Conservation (phyloP, 768 basidiomycete genomes). For the Amanita jacksonii region DNA sequence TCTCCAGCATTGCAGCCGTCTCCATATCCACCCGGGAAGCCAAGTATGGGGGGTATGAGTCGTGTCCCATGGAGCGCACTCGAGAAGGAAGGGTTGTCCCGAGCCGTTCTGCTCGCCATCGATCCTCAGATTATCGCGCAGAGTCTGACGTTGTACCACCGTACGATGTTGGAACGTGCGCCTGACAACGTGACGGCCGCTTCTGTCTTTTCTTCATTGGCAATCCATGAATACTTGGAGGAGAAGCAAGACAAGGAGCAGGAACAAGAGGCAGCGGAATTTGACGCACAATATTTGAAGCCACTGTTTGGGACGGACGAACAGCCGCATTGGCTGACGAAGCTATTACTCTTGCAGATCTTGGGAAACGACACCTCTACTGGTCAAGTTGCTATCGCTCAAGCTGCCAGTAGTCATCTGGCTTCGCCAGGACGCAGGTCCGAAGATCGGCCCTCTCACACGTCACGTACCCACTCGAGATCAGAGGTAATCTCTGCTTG, state of each 20-base stretch:
- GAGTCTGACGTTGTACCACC: constrained; percentile 57
- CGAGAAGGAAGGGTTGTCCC: constrained; percentile 56
- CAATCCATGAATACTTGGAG: background rate
- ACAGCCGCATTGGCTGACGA: constrained; percentile 76
- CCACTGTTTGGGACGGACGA: constrained; percentile 61
- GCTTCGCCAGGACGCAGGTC: constrained; percentile 23
- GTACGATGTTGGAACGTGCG: constrained; percentile 36
- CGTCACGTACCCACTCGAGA: constrained; percentile 58
- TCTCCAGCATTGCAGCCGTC: too few relatives aligned
- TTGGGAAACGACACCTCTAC: constrained; percentile 48
- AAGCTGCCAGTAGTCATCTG: constrained; percentile 3
- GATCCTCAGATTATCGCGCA: constrained; percentile 53
- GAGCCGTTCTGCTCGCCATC: constrained; percentile 53
- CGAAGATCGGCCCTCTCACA: constrained; percentile 25
- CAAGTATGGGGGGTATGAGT: background rate
- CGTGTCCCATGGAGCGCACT: constrained; percentile 42
- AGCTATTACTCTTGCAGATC: constrained; percentile 59
- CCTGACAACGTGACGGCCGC: constrained; percentile 45
- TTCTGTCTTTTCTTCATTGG: constrained; percentile 24
- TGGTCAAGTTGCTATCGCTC: constrained; percentile 10
- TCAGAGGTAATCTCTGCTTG: constrained; percentile 67
- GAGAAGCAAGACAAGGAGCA: constrained; percentile 14
- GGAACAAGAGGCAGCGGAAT: constrained; percentile 8
- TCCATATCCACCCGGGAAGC: background rate
- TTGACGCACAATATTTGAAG: constrained; percentile 12